Evolutionary conservation across 169 alveolate genomes (phyloP), one percentile per base, ranked within the genome.

Genomic region (Perkinsus olseni): DNA sequence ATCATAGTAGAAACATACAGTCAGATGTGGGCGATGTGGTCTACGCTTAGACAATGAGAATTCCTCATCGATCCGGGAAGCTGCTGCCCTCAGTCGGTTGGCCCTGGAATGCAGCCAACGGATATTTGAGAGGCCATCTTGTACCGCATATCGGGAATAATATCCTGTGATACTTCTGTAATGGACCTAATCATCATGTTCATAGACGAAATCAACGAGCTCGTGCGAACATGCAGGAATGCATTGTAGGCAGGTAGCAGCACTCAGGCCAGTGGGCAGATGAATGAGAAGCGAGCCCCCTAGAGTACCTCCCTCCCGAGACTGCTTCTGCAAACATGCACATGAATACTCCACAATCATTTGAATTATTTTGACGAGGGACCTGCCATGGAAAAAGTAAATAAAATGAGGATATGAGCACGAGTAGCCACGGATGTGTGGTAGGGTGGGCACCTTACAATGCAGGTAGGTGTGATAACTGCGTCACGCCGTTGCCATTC

Each of bases 321-420:
- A 94, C 48, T 34, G 94, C 92, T 38, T 94, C 95, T 20, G 95
- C 95, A 92, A 94, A 94, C 95, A 94, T 94, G 36, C 95, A 94
- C 48, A 94, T 94, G 51, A 94, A 94, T 38, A 94, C 94, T 39
- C 95, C 95, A 74, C 95, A 94, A 39, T 94, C 95, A 0, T 94
- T 92, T 28, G 94, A 94, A 94, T 94, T 94, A 39, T 92, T 92
- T 39, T 94, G 95, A 36, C 93, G 94, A 74, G 95, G 95, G 38
- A 94, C 95, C 82, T 62, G 31, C 82, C 31, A 62, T 62, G n/a
- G n/a, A n/a, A n/a, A n/a, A n/a, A n/a, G n/a, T n/a, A n/a, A n/a
- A n/a, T n/a, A n/a, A n/a, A n/a, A n/a, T n/a, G n/a, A n/a, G n/a
- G n/a, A n/a, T n/a, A n/a, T n/a, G n/a, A n/a, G n/a, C n/a, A n/a